Evolutionary conservation across 1,284 basidiomycete species (phyloP), one percentile per base, ranked within the genome.

Genomic region (Gomphus sp.): DNA sequence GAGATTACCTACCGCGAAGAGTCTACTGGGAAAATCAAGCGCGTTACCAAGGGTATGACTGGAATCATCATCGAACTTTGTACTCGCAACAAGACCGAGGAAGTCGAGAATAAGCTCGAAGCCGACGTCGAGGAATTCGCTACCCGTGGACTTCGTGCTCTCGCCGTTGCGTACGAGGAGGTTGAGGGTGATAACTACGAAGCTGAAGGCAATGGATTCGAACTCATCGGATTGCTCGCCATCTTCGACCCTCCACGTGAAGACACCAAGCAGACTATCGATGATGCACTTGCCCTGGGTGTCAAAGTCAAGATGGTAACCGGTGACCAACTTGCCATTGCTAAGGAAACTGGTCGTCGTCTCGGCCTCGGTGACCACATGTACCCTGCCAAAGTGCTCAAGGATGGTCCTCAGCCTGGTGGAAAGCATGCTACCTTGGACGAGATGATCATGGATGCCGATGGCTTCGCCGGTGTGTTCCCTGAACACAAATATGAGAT

Each of bases 281-380:
- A 98, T 72, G 93, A 98, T 74, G 95, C 95, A 62, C 80, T 94
- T 63, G 87, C 88, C 62, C 91, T 98, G 71, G 95, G 96, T 77
- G 94, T 98, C 66, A 89, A 89, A 74, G 95, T 98, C 74, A 98
- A 98, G 89, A 98, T 98, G 96, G 94, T 98, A 64, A 98, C 95
- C 52, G 95, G 95, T 84, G 95, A 98, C 75, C 93, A 98, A 80
- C 91, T 98, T 70, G 95, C 96, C 67, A 98, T 98, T 66, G 95
- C 95, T 61, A 98, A 98, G 85, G 96, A 98, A 76, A 98, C 95
- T 64, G 95, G 96, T 67, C 91, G 94, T 75, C 91, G 94, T 80
- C 91, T 98, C 60, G 95, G 95, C 70, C 80, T 91, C 64, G 93
- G 93, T 73, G 93, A 95, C 75, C 91, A 96, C 82, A 96, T 97